Conservation (phyloP, 2,329 filamentous ascomycete genomes). For the Epichloe hybrida region DNA sequence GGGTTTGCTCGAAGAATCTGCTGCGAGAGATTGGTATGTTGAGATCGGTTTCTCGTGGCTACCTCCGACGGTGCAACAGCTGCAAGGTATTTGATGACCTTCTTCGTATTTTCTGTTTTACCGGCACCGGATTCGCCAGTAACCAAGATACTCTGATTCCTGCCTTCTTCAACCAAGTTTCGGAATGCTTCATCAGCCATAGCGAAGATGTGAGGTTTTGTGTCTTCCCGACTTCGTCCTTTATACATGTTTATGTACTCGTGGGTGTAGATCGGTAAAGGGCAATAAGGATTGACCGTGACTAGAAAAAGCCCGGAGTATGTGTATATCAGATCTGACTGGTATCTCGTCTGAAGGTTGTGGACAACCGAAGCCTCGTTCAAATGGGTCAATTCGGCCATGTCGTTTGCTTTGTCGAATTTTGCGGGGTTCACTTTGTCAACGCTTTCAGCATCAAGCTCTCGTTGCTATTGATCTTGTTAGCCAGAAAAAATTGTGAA, state of each 20-base stretch:
- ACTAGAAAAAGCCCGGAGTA: slow-evolving; percentile 96
- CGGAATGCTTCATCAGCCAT: slow-evolving; percentile 96
- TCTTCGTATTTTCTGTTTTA: slow-evolving; percentile 98
- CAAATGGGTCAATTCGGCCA: slow-evolving; percentile 95
- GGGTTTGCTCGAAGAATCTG: slow-evolving; percentile 94
- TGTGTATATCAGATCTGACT: slow-evolving; percentile 92
- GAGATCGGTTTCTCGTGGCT: slow-evolving; percentile 44
- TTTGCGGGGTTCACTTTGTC: slow-evolving; percentile 99
- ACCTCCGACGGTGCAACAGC: slow-evolving; percentile 82
- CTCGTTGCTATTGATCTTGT: slow-evolving; percentile 52
- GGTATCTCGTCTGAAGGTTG: slow-evolving; percentile 89
- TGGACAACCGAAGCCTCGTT: slow-evolving; percentile 98
- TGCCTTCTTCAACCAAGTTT: slow-evolving; percentile 85
- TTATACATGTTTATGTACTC: slow-evolving; percentile 99
- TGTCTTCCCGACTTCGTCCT: slow-evolving; percentile 80
- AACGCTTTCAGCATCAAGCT: slow-evolving; percentile 73
- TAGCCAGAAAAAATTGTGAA: slow-evolving; percentile 5
- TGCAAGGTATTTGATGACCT: slow-evolving; percentile 96
- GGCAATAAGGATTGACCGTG: slow-evolving; percentile 92
- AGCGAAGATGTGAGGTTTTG: slow-evolving; percentile 92
- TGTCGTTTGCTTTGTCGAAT: slow-evolving; percentile 98
- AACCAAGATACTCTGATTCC: slow-evolving; percentile 95
- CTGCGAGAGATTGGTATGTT: slow-evolving; percentile 77
- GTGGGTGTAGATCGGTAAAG: slow-evolving; percentile 86
- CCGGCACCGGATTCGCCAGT: slow-evolving; percentile 96